Evolutionary conservation across 2,329 filamentous ascomycete genomes (phyloP).

Genomic region (Colletotrichum coccodes): DNA sequence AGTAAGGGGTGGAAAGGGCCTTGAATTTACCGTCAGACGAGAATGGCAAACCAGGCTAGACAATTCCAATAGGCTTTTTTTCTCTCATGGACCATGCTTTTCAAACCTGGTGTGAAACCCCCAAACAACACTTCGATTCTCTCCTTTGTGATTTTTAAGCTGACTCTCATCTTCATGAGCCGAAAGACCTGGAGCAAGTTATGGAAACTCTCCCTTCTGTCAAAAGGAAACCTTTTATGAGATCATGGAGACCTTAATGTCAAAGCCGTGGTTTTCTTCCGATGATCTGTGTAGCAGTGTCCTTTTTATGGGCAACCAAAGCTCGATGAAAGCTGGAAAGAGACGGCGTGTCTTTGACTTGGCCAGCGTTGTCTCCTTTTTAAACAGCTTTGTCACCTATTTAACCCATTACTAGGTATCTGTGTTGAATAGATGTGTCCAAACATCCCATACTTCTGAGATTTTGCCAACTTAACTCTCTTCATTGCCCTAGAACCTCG

Average conservation of each 20-base stretch:
- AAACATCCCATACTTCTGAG: not conserved
- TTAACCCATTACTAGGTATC: not conserved
- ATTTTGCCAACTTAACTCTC: not conserved
- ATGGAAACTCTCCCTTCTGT: not conserved
- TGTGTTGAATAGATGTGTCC: no score
- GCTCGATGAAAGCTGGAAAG: not conserved
- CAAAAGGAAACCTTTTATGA: not conserved
- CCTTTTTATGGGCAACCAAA: no score
- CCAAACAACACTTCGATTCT: no score
- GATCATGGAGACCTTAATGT: not conserved
- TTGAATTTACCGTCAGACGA: not conserved
- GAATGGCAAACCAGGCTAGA: not conserved
- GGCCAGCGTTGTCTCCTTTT: no score
- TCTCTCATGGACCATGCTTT: not conserved
- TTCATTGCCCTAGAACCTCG: not conserved
- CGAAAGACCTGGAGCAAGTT: not conserved
- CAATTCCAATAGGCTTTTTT: not conserved
- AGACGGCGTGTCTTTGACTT: no score
- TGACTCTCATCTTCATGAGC: no score
- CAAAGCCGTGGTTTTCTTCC: not conserved
- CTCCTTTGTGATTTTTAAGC: not conserved
- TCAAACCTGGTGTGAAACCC: not conserved
- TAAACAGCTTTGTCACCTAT: not conserved
- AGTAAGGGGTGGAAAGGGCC: not conserved
- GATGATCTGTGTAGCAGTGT: not conserved